Base-by-base conservation (phyloP, 2,329 filamentous ascomycete species). In the Lecanosticta acicola region DNA sequence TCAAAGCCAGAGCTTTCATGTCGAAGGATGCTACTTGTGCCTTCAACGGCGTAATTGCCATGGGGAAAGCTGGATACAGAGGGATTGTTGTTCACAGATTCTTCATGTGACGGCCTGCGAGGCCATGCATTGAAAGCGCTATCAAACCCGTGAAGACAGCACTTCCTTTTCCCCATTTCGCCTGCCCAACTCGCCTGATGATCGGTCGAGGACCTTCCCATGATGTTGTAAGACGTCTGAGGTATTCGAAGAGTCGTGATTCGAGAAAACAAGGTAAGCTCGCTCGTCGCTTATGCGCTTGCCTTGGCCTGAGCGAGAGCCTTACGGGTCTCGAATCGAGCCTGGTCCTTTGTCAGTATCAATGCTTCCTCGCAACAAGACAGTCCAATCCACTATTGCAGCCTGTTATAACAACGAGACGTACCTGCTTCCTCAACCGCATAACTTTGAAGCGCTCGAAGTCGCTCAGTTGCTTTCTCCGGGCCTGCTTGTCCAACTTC, bases 401-500 rank as follows among this genome's bases (percentile, higher is more conserved):
- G 16, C 16, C 18, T 32, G 3, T n/a, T 3, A 38, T 29, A n/a
- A 35, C 7, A 18, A 44, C 38, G 26, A 18, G 13, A 77, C 79
- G 61, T 70, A 90, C 87, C 85, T 96, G 90, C 84, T 98, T 98
- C 85, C 91, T 94, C 77, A 97, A 80, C 75, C 91, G 85, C 83
- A 97, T 80, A 67, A 97, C 93, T 87, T 98, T 96, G 88, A 97
- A 98, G 74, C 93, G 85, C 80, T 98, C 93, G 71, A 98, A 98
- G 81, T 98, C 93, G 75, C 84, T 94, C 62, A 98, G 80, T 67
- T 82, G 81, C 78, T 85, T 85, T 80, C 93, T 86, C 78, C 87
- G 85, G 74, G 87, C 80, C 66, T 81, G 80, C 76, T 87, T 85
- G 63, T 83, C 82, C 70, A 86, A 83, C 81, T 88, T 90, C 87